Conservation (phyloP, 2,329 filamentous ascomycete genomes). For the Coniochaeta pulveracea region DNA sequence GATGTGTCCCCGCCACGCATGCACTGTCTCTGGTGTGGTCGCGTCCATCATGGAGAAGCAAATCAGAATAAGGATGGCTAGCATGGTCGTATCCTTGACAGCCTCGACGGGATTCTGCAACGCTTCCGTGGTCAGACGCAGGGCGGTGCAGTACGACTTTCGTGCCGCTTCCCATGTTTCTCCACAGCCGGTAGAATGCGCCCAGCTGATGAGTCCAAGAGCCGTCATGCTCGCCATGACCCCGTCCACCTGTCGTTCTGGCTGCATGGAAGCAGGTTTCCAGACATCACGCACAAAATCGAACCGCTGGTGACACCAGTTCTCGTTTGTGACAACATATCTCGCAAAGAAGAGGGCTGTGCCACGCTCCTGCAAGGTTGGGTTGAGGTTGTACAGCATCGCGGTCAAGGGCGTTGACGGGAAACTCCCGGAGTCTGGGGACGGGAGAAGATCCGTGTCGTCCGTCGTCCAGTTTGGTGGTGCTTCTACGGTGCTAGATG, state of each 20-base stretch:
- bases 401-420: conserved; percentile 16
- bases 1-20: conserved; percentile 41
- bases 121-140: conserved; percentile 37
- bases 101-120: conserved; percentile 31
- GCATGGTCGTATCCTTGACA: conserved; percentile 38
- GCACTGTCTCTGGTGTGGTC: conserved; percentile 30
- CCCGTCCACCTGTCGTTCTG: conserved; percentile 26
- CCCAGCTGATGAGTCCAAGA: conserved; percentile 40
- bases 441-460: conserved; percentile 17
- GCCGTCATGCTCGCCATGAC: conserved; percentile 41
- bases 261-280: conserved; percentile 26
- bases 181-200: conserved; percentile 29
- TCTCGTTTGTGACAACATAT: conserved; percentile 33
- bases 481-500: conserved; percentile 8
- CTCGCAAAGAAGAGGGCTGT: conserved; percentile 39
- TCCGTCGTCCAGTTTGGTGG: conserved; percentile 12
- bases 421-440: conserved; percentile 20
- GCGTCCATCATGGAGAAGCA: conserved; percentile 44
- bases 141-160: conserved; percentile 37
- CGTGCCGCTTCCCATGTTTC: conserved; percentile 34
- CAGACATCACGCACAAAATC: conserved; percentile 42
- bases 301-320: conserved; percentile 35
- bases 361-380: conserved; percentile 29
- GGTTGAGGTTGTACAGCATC: conserved; percentile 19
- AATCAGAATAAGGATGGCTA: conserved; percentile 39